Percentiles rank a stretch among this genome's conserved stretches.
Conservation (phyloP, 2,329 filamentous ascomycete genomes). For the Plenodomus tracheiphilus region DNA sequence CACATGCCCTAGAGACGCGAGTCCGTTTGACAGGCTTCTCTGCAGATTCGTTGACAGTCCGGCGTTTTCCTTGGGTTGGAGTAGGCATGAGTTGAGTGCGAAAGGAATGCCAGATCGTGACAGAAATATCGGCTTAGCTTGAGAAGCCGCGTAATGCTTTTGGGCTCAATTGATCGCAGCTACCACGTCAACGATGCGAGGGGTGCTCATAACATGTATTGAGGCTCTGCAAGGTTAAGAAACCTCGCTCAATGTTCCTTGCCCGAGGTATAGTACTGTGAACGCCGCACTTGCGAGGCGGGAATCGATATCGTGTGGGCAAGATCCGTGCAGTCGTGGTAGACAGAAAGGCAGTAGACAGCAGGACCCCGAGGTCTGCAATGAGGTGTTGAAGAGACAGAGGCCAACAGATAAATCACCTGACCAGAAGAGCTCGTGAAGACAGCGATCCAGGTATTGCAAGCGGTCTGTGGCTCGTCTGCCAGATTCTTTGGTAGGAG, state of each 20-base stretch:
- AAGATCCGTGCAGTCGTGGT: too few relatives aligned
- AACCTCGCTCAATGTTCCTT: neutral
- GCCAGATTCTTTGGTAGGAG: too few relatives aligned
- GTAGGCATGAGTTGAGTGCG: slow-evolving; percentile 26
- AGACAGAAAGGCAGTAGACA: too few relatives aligned
- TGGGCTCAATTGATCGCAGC: slow-evolving; percentile 2
- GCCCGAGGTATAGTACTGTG: neutral
- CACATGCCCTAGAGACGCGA: slow-evolving; percentile 69
- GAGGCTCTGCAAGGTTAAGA: neutral
- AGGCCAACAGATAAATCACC: too few relatives aligned
- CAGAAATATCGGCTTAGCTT: neutral
- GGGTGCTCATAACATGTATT: neutral
- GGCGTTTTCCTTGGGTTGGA: slow-evolving; percentile 31
- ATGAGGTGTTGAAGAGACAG: too few relatives aligned
- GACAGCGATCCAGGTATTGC: too few relatives aligned
- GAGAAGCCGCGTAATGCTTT: slow-evolving; percentile 3
- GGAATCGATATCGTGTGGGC: neutral
- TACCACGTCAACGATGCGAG: neutral
- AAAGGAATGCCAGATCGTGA: neutral
- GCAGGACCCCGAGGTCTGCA: too few relatives aligned
- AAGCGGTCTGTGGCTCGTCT: too few relatives aligned
- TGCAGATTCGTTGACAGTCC: slow-evolving; percentile 18
- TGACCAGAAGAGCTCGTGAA: too few relatives aligned
- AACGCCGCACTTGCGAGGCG: neutral
- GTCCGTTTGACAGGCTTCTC: slow-evolving; percentile 55